Base-by-base conservation (phyloP, 2,329 filamentous ascomycete species). In the Furcasterigmium furcatum region DNA sequence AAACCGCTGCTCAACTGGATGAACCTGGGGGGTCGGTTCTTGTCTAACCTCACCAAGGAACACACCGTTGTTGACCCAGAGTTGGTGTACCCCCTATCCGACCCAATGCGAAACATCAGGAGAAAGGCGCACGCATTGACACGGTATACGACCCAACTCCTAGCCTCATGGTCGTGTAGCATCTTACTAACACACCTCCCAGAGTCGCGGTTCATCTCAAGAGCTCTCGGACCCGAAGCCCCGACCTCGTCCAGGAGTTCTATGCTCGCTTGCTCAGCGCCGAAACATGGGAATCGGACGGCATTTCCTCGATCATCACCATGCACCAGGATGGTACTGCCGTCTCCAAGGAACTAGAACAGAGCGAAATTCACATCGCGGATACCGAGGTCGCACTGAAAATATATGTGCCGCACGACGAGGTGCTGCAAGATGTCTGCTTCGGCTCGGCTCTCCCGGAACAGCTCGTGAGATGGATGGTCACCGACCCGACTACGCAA, bases 1-100 rank as follows among this genome's bases (percentile, higher is more conserved):
- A 44, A 44, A 3, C 55, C 55, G 1, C 61, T 71, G 5, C 13
- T 71, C 4, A 34, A 53, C 0, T 72, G 68, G 68, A 38, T 54
- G 5, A 46, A 52, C 1, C 46, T 72, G 0, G 55, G 59, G 8
- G 21, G 43, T 1, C 54, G 63, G 4, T 67, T 60, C 43, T 25
- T 71, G 2, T 70, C 67, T 2, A 25, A 5, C 5, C 48, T 48
- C 9, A 60, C 66, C 1, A 59, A 56, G 14, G 61, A 71, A 29
- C 58, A 61, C 1, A 64, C 65, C 2, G 55, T 57, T 5, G 50
- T 65, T 4, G 45, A 43, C 0, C 50, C 45, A 4, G 46, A 49
- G 3, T 22, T 48, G 4, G 22, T 45, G 46, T 10, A 41, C 2
- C 47, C 46, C 9, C 44, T 68, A 1, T 56, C 51, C 1, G 46